These are phyloP conservation scores for Scedosporium aurantiacum DNA, from an alignment of 2,329 filamentous ascomycete species.

Conservation along the genomic window DNA sequence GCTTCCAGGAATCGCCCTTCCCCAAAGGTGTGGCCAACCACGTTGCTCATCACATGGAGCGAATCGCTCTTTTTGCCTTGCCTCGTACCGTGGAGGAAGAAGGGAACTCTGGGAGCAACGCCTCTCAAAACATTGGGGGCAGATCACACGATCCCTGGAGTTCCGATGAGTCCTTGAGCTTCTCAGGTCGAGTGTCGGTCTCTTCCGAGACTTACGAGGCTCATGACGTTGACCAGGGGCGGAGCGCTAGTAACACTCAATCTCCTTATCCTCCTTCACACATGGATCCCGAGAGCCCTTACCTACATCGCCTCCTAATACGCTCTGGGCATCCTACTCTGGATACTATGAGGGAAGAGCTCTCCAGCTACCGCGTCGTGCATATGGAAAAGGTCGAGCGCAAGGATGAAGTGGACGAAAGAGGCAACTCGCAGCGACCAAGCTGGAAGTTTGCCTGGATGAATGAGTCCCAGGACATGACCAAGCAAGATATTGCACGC, in stretches of 20 bases:
- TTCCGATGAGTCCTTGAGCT: no score
- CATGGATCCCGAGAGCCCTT: slow-evolving; percentile 10
- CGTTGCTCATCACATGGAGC: no score
- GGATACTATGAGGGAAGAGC: slow-evolving; percentile 24
- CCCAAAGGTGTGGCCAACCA: no score
- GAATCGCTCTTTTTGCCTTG: no score
- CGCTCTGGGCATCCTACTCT: slow-evolving; percentile 24
- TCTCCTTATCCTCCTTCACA: neutral
- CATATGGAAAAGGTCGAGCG: slow-evolving; percentile 29
- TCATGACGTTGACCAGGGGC: neutral
- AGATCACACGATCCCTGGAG: no score
- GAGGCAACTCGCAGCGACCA: slow-evolving; percentile 20
- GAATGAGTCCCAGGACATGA: slow-evolving; percentile 23
- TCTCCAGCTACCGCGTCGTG: slow-evolving; percentile 29
- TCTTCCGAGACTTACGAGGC: no score
- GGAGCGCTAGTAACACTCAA: neutral
- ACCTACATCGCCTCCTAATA: slow-evolving; percentile 14
- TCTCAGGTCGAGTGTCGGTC: no score
- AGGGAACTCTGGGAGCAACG: no score
- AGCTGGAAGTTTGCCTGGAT: slow-evolving; percentile 30
- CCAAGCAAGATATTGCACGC: slow-evolving; percentile 23
- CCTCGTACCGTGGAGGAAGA: no score
- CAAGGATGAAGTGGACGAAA: slow-evolving; percentile 22
- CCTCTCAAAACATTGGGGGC: no score
- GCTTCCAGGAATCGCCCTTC: no score